Conservation (phyloP, 202 grass and related monocot genomes). For the Hordeum pubiflorum region DNA sequence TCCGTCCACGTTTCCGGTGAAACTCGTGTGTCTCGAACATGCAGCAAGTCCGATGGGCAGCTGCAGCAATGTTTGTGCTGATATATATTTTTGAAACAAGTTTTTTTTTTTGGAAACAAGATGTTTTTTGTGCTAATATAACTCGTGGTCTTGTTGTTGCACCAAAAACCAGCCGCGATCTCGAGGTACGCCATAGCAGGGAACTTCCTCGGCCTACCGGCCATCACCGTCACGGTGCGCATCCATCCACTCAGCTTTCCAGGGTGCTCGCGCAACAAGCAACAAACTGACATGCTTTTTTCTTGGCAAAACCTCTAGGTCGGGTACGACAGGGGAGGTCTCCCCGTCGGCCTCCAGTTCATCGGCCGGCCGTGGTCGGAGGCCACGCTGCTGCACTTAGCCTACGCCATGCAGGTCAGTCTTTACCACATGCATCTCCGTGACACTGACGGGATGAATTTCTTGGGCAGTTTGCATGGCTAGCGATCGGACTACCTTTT, state of each 20-base stretch:
- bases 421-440: no score
- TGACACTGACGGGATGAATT: no score
- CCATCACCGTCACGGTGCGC: conserved; percentile 67
- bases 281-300: not conserved
- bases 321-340: conserved; percentile 52
- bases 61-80: not conserved
- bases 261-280: not conserved
- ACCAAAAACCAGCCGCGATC: conserved; percentile 47
- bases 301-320: conserved; percentile 10
- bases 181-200: conserved; percentile 88
- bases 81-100: no score
- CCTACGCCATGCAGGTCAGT: conserved; percentile 65
- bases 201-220: conserved; percentile 94
- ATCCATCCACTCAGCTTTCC: not conserved
- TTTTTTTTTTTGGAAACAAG: no score
- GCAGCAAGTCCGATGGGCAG: not conserved
- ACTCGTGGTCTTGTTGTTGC: not conserved
- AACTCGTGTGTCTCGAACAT: not conserved
- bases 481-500: no score
- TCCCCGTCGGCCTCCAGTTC: conserved; percentile 84
- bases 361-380: conserved; percentile 86
- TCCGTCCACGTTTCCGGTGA: not conserved
- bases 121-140: not conserved
- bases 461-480: not conserved
- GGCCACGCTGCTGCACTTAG: conserved; percentile 71